Base-by-base conservation (phyloP, 2,329 filamentous ascomycete genomes). In the Cryoendolithus antarcticus region DNA sequence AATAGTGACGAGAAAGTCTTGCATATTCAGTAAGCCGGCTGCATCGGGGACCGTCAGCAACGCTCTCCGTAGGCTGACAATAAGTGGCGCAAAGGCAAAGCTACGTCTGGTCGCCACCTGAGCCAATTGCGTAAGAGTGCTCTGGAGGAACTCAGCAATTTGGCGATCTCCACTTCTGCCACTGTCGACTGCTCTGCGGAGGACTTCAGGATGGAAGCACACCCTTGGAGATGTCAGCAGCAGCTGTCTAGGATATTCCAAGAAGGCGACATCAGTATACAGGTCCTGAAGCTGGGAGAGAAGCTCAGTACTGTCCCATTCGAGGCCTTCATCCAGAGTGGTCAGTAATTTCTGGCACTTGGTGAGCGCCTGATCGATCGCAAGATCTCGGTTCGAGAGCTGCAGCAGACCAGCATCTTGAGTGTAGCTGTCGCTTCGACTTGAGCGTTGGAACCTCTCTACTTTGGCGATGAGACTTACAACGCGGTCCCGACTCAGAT, bases 201-300 rank as follows among this genome's bases (percentile, higher is more conserved):
- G 30, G 1, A 43, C 35, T 5, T 30, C n/a, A 6, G 54, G 49
- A 38, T 65, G 62, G 32, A 65, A 58, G 10, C 62, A 50, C 3
- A 64, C 39, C 4, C 44, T 38, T 3, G 64, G 60, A 6, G 67
- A 30, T 10, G 54, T 49, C 33, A 63, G 45, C 4, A 63, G 53
- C 1, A 63, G 54, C 2, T 51, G 50, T 43, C 64, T 61, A 9
- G 61, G 60, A 44, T 65, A 69, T 32, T 69, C 66, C 37, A 68
- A 60, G 35, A 62, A 62, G 41, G 69, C 67, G 2, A 66, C 50
- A 42, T 69, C 66, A 27, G 61, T 61, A 64, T 65, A 69, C n/a
- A 69, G 51, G 28, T 58, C 56, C 7, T 59, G 45, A 3, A 62
- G 37, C 3, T 41, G 30, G 6, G 36, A 24, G 21, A 36, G 39